Percentiles rank a stretch among this genome's conserved stretches.
Conservation (phyloP, 371 early-diverging fungal genomes). For the Zychaea mexicana region DNA sequence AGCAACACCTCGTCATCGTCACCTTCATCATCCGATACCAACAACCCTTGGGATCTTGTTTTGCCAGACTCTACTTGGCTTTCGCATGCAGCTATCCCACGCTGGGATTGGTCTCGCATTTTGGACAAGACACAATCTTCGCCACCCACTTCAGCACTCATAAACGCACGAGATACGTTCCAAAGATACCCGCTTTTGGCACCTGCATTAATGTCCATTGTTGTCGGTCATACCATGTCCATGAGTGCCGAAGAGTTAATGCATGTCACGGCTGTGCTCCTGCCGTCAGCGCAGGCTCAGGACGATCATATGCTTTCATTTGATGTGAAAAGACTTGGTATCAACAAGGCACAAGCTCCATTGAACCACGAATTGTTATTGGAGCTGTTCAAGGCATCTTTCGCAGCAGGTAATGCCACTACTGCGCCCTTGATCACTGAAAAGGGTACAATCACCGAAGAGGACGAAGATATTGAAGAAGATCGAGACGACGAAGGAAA, state of each 20-base stretch:
- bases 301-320: not conserved
- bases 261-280: slow-evolving; percentile 8
- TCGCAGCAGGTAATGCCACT: not conserved
- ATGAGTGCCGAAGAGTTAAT: slow-evolving; percentile 37
- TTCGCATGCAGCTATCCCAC: slow-evolving; percentile 41
- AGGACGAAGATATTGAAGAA: not conserved
- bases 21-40: not conserved
- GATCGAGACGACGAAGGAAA: not conserved
- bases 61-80: slow-evolving; percentile 22
- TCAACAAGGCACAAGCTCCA: not conserved
- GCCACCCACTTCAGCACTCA: not conserved
- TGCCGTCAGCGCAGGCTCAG: not conserved
- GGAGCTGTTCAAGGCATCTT: not conserved
- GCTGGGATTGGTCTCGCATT: slow-evolving; percentile 36
- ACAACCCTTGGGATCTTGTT: slow-evolving; percentile 1
- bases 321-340: not conserved
- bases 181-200: slow-evolving; percentile 41
- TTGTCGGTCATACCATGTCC: slow-evolving; percentile 42
- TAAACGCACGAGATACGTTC: slow-evolving; percentile 6
- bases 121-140: slow-evolving; percentile 24
- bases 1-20: not conserved
- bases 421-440: not conserved
- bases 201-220: slow-evolving; percentile 50
- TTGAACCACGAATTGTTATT: not conserved
- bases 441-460: not conserved